Base-by-base conservation (phyloP, 148 eudicot genomes). In the Nepenthes gracilis region DNA sequence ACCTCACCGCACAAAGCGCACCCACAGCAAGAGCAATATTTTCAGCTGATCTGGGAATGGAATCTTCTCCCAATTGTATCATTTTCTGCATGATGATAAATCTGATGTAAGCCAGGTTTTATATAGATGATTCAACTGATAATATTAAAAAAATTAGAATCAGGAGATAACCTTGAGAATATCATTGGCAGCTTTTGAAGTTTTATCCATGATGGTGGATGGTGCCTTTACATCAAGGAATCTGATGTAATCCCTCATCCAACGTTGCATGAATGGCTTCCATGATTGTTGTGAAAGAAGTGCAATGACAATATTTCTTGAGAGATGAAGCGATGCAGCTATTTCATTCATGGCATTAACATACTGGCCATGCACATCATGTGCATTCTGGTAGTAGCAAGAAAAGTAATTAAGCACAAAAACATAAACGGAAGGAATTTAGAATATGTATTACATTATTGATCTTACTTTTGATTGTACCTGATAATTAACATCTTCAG, bases 21-120 rank as follows among this genome's bases (percentile, higher is more conserved):
- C 95, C 92, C 55, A 89, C 50, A 69, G 99, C 92, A 47, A 94
- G 81, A 35, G 83, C 89, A 45, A 89, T 74, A 80, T 89, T 94
- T 74, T 89, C 97, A 38, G 95, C 95, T 70, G 87, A 79, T 56
- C 97, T 80, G 55, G 99, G 99, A 52, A 94, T 75, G 15, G 95
- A 78, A 59, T 79, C 80, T 75, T 84, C 85, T 61, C 90, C 97
- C 64, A 78, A 67, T 79, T 70, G 75, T 62, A 69, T 76, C 62
- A 89, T 62, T 45, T 43, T 73, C 99, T 94, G 86, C 70, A 72
- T 64, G 54, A 58, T 32, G 48, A 67, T 23, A 62, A 36, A 35
- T 5, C 6, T 43, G 54, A n/a, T 14, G 43, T 65, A 35, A 73
- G 35, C 67, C 36, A 12, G 53, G n/a, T 10, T 49, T 4, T 65